Base-by-base conservation (phyloP, 768 basidiomycete species). In the Hericium coralloides region DNA sequence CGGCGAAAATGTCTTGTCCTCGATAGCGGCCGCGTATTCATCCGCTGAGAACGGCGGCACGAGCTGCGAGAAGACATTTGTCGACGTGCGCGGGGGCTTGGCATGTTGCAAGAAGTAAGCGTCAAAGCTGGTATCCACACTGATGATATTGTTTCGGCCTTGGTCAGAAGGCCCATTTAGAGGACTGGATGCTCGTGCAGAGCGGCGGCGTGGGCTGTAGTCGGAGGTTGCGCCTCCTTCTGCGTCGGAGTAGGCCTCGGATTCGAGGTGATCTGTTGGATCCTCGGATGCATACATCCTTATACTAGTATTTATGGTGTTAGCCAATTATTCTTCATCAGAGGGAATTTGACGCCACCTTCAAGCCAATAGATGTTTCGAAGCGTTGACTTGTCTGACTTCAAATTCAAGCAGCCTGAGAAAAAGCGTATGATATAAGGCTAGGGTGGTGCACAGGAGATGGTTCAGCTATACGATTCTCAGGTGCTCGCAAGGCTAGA, bases 21-120 rank as follows among this genome's bases (percentile, higher is more conserved):
- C 12, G 51, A 58, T 45, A n/a, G 63, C 17, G 49, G 72, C 64
- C 14, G 66, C 56, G 49, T 50, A 50, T 23, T 50, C 49, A 17
- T 50, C 49, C 17, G 49, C 23, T 7, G 49, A 50, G 5, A 50
- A 17, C 4, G 49, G 49, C 1, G 12, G 49, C 12, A 50, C 49
- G 12, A 50, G 49, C 23, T 50, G 49, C 7, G 67, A 45, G 23
- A 62, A 54, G 51, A 91, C 79, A 63, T 87, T 85, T 58, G 83
- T 73, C 36, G 91, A 92, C 31, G 92, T 95, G 59, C 81, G 80
- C 1, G 83, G 71, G 15, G 85, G 79, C 22, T 82, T 75, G 9
- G 83, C 74, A 26, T 79, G 73, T 41, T 83, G 78, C 6, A 74
- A 76, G 68, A 98, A 90, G 73, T 95, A 98, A 20, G 86, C 83